Conservation (phyloP, 192 early-diverging fungal genomes). For the Coemansia sp. region DNA sequence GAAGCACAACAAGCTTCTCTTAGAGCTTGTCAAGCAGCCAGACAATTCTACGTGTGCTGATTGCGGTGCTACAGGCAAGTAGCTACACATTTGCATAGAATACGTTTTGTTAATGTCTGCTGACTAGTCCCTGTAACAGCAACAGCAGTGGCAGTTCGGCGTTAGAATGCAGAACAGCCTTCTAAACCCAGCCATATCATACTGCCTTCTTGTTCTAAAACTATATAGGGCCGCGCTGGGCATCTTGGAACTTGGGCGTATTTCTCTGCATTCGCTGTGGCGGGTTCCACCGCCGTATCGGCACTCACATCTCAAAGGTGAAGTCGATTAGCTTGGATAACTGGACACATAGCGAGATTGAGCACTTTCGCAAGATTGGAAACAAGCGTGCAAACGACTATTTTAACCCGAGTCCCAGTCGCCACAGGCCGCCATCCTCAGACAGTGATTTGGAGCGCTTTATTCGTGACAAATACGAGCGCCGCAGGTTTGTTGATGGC, state of each 20-base stretch:
- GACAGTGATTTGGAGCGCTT: conserved; percentile 85
- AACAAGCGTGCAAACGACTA: conserved; percentile 69
- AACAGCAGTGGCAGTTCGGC: not conserved
- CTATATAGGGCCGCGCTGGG: conserved; percentile 78
- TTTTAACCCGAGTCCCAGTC: conserved; percentile 72
- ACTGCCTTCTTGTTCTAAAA: not conserved
- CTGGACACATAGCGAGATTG: conserved; percentile 87
- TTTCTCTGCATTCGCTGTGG: conserved; percentile 95
- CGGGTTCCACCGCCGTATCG: conserved; percentile 78
- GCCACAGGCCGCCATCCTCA: conserved; percentile 65
- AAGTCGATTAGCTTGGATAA: conserved; percentile 88
- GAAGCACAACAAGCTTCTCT: conserved; percentile 69
- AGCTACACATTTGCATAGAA: not conserved
- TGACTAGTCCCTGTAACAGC: not conserved
- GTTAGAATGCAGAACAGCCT: not conserved
- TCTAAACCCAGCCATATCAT: not conserved
- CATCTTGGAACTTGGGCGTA: conserved; percentile 88
- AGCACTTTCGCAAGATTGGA: conserved; percentile 60
- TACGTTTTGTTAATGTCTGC: not conserved
- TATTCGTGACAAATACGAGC: conserved; percentile 93
- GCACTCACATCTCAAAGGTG: conserved; percentile 90
- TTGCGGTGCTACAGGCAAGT: conserved; percentile 71
- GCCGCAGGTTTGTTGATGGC: conserved; percentile 63
- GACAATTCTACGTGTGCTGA: conserved; percentile 77
- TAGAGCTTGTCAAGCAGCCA: conserved; percentile 67